Percentiles rank a stretch among this genome's conserved stretches.
These are phyloP conservation scores for Macrolepiota albuminosa DNA, from an alignment of 768 basidiomycete species.

Conservation along the genomic window DNA sequence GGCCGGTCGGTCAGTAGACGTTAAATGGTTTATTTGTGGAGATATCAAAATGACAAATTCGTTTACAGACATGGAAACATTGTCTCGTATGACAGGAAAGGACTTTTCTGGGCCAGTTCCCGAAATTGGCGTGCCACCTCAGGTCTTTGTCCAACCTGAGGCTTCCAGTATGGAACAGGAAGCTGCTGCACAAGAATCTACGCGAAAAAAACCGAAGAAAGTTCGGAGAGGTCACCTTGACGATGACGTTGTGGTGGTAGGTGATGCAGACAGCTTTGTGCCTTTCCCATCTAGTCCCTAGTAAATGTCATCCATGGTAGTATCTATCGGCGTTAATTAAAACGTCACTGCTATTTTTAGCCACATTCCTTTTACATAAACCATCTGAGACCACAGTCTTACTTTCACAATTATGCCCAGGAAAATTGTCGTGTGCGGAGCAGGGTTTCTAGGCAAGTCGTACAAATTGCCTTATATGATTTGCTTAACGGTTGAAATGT, in stretches of 20 bases:
- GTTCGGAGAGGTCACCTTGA: slow-evolving; percentile 21
- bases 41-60: neutral
- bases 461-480: neutral
- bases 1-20: slow-evolving; percentile 64
- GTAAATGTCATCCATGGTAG: neutral
- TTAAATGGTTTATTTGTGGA: neutral
- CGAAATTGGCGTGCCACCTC: slow-evolving; percentile 47
- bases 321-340: slow-evolving; percentile 1
- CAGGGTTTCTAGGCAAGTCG: slow-evolving; percentile 55
- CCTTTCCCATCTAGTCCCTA: slow-evolving; percentile 16
- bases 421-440: slow-evolving; percentile 49
- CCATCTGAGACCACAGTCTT: neutral
- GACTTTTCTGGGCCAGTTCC: slow-evolving; percentile 82
- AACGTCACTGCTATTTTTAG: neutral
- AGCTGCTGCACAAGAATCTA: slow-evolving; percentile 6
- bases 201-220: slow-evolving; percentile 18
- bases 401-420: slow-evolving; percentile 2
- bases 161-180: slow-evolving; percentile 13
- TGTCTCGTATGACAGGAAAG: slow-evolving; percentile 79
- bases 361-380: neutral
- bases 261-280: slow-evolving; percentile 29
- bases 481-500: slow-evolving; percentile 16
- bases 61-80: slow-evolving; percentile 58
- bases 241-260: slow-evolving; percentile 33
- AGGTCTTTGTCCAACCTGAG: slow-evolving; percentile 19